Evolutionary conservation across 2,329 filamentous ascomycete species (phyloP), one percentile per base, ranked within the genome.

Genomic region (Fusarium decemcellulare): DNA sequence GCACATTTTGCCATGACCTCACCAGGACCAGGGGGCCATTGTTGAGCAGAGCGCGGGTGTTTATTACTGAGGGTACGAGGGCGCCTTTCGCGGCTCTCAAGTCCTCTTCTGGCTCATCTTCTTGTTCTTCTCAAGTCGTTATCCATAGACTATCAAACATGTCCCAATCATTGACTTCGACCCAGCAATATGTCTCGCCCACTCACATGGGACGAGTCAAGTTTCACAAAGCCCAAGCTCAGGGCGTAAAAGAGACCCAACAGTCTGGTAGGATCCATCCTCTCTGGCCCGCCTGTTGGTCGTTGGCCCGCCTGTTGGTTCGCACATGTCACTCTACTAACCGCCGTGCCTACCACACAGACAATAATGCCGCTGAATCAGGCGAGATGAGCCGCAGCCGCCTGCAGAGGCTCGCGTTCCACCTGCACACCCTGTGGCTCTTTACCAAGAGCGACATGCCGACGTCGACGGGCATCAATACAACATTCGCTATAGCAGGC

Each of bases 401-500:
- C 18, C 2, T 67, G 54, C 51, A 54, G 23, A 47, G 30, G 29
- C 63, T 70, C 59, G 52, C 63, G 61, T 70, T 67, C 46, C 66
- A 70, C 16, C 37, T 57, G 9, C 43, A 61, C 43, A 70, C 66
- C 36, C 34, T 70, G 42, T 70, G 63, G 30, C 68, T 70, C 36
- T 71, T 71, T 47, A 71, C 67, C 7, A 67, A 68, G 43, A 71
- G 68, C 39, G 65, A 71, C 37, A 55, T 71, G 44, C 67, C 68
- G 16, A 71, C 68, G 4, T 71, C 68, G 14, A 68, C 65, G 6
- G 55, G 64, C 27, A 71, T 71, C 18, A 70, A 71, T 40, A 71
- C 64, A 11, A 61, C 61, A 4, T 71, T 71, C 34, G 68, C 68
- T 16, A 36, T 71, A 37, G 57, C 65, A 30, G 64, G 68, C 42